Evolutionary conservation across 805 yeast species (phyloP), one percentile per base, ranked within the genome.

Genomic region (Lipomyces sp.): DNA sequence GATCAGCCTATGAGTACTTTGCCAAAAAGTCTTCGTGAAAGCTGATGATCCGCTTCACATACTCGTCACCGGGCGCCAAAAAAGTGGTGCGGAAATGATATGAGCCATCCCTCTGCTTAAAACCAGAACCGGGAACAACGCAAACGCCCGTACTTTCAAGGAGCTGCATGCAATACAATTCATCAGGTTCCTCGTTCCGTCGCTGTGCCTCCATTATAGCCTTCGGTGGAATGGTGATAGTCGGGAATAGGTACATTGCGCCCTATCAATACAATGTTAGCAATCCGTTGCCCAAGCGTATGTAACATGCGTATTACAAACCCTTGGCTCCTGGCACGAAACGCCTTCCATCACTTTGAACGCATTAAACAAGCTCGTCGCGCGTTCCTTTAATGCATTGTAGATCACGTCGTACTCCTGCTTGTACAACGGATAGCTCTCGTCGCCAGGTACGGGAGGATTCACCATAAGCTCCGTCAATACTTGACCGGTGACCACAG

Each of bases 111-210:
- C 76, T 84, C 71, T 93, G 98, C 29, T 98, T 97, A 63, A 93
- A 93, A 0, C 99, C 99, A 31, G 88, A 81, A 36, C 98, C 99
- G 28, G 99, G 98, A 56, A 93, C 95, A 39, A 95, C 87, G 70
- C 99, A 93, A 54, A 93, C 88, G 61, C 99, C 99, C 5, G 98
- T 89, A 41, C 72, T 68, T 58, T 91, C 91, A 59, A 93, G 76
- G 52, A 93, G 74, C 60, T 84, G 83, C 65, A 84, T 75, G 69
- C 97, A 90, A 73, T 93, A 93, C 58, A 85, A 80, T 67, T 86
- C 96, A 68, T 93, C 98, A 19, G 95, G 84, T 39, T 77, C 72
- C 62, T 80, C 65, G 22, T 79, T 80, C 28, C 66, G 63, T 48
- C 74, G 72, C 47, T 74, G 71, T 31, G 97, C 95, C 38, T 74